Conservation (phyloP, 2,329 filamentous ascomycete genomes). For the Nannizziopsis barbatae region DNA sequence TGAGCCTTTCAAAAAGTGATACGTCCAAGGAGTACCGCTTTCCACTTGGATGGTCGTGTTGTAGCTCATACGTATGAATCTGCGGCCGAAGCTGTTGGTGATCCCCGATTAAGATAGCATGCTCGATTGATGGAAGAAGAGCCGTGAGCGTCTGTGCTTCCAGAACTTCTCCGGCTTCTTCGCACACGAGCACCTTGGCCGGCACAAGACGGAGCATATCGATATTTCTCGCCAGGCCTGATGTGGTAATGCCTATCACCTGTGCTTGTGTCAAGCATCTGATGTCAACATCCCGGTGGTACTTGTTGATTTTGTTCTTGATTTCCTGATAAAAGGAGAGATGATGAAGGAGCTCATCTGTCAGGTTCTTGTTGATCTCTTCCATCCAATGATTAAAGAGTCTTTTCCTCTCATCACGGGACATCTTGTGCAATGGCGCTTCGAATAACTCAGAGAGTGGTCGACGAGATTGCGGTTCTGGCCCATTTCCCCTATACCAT, state of each 20-base stretch:
- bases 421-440: neutral
- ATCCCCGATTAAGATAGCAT: slow-evolving; percentile 61
- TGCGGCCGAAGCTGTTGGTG: slow-evolving; percentile 64
- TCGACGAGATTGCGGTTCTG: neutral
- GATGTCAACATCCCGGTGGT: slow-evolving; percentile 29
- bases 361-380: slow-evolving; percentile 6
- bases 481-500: slow-evolving; percentile 3
- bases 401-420: neutral
- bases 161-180: slow-evolving; percentile 64
- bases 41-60: slow-evolving; percentile 44
- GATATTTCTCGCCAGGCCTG: slow-evolving; percentile 53
- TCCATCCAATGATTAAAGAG: slow-evolving; percentile 5
- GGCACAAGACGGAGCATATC: slow-evolving; percentile 43
- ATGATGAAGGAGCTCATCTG: slow-evolving; percentile 1
- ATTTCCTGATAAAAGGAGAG: neutral
- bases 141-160: slow-evolving; percentile 57
- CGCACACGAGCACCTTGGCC: slow-evolving; percentile 54
- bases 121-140: slow-evolving; percentile 45
- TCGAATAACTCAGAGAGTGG: neutral
- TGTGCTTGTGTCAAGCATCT: slow-evolving; percentile 42
- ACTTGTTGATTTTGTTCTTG: slow-evolving; percentile 10
- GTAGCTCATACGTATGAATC: slow-evolving; percentile 49
- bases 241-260: slow-evolving; percentile 62
- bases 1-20: slow-evolving; percentile 51
- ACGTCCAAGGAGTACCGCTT: slow-evolving; percentile 39